Base-by-base conservation (phyloP, 1,284 basidiomycete genomes). In the Austroboletus niveus region DNA sequence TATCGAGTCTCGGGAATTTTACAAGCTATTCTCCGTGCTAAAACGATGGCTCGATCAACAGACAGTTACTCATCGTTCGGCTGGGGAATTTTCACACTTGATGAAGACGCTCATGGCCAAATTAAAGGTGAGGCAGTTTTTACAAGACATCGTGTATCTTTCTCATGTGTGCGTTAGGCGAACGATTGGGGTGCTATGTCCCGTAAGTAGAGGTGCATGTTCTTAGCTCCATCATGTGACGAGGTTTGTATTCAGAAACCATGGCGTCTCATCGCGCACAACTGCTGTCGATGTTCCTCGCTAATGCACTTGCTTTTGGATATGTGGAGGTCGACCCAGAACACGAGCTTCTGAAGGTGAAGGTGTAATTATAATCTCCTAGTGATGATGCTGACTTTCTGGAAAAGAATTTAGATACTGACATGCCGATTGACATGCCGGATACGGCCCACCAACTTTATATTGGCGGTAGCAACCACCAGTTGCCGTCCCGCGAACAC, bases 101-200 rank as follows among this genome's bases (percentile, higher is more conserved):
- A 63, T 85, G 60, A 85, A 85, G 63, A 81, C 80, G 0, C 59
- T 85, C 38, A 85, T 85, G 82, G 82, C 82, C 5, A 85, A 85
- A 51, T 58, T 85, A 44, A 85, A 85, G 75, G 83, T 79, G 49
- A 44, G 50, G 42, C 31, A 7, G 24, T 42, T 38, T 11, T 22
- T 45, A 14, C 11, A 15, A 30, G 27, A 10, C 20, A 10, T 15
- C 10, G 5, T 38, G 36, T 27, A 12, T 30, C 14, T 42, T 31
- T n/a, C 34, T 45, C 4, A 3, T 27, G 20, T 15, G 40, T 8
- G 0, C 41, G 35, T 8, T 42, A 82, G 82, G 76, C 76, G 0
- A 84, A 84, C 42, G 82, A 84, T 52, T 84, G 83, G 82, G 79
- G 80, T 11, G 73, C 82, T 3, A 66, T 84, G 39, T 80, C 80